phyloP scores from a whole-genome alignment of 208 protist genomes.

The Leishmania braziliensis region DNA sequence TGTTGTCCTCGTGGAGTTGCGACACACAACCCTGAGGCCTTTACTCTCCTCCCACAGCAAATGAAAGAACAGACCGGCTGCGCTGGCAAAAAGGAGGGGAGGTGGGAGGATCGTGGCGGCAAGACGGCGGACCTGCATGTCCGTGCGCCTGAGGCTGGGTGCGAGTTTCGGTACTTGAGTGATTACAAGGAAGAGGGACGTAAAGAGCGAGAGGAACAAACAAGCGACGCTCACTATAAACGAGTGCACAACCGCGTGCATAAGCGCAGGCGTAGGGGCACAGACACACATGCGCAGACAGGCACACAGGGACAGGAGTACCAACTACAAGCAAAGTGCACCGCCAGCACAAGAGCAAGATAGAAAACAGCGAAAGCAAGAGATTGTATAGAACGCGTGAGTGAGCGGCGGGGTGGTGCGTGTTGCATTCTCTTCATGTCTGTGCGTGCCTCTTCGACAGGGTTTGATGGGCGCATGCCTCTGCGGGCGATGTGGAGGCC shows the following conservation, averaged over 20 bases:
- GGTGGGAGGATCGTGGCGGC: background rate
- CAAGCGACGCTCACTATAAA: background rate
- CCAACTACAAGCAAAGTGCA: background rate
- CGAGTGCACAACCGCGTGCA: background rate
- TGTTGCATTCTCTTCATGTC: background rate
- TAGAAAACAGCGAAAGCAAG: constrained; percentile 8
- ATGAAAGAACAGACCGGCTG: background rate
- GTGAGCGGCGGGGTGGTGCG: background rate
- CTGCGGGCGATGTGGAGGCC: background rate
- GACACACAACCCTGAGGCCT: background rate
- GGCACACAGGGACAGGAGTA: background rate
- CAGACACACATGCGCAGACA: too few relatives aligned
- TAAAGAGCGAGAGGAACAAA: too few relatives aligned
- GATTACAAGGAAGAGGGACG: background rate
- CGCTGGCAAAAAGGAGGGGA: too few relatives aligned
- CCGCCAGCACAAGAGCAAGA: background rate
- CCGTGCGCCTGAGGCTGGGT: background rate
- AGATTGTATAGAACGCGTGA: background rate
- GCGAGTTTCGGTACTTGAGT: background rate
- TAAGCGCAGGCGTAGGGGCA: background rate
- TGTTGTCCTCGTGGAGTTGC: background rate
- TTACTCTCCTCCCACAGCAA: background rate
- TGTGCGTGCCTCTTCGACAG: background rate
- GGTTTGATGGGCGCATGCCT: background rate
- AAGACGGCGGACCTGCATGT: background rate